phyloP scores from a whole-genome alignment of 2,329 filamentous ascomycete genomes.

The Penicillium sp. region DNA sequence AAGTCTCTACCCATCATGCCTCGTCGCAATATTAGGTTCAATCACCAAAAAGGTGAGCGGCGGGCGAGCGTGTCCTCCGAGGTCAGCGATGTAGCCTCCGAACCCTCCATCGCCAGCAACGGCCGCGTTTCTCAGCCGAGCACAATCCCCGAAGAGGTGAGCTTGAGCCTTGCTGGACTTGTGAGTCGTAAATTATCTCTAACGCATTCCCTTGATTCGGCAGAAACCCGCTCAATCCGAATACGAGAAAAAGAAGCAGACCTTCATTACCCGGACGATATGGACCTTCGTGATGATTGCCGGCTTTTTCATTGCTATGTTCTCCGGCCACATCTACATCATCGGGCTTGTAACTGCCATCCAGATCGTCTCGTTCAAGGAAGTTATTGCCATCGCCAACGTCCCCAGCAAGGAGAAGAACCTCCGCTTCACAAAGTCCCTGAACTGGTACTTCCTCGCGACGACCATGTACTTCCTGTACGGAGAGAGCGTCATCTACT shows the following conservation, averaged over 20 bases:
- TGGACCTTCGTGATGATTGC: conserved; percentile 98
- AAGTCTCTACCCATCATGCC: conserved; percentile 42
- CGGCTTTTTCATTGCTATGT: conserved; percentile 85
- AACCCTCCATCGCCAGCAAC: conserved; percentile 51
- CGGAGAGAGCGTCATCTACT: conserved; percentile 98
- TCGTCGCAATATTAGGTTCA: conserved; percentile 61
- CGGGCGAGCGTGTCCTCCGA: conserved; percentile 55
- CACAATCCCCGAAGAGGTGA: conserved; percentile 37
- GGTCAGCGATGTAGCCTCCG: conserved; percentile 52
- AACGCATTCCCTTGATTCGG: conserved; percentile 4
- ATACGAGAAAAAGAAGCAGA: conserved; percentile 98
- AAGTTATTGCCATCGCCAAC: conserved; percentile 96
- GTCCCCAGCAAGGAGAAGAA: conserved; percentile 89
- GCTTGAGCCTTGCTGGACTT: conserved; percentile 1
- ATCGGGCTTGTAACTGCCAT: conserved; percentile 88
- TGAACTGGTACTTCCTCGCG: conserved; percentile 99
- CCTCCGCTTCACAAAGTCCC: conserved; percentile 86
- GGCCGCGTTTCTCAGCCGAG: conserved; percentile 38
- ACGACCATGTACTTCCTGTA: conserved; percentile 99
- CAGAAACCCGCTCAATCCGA: conserved; percentile 57
- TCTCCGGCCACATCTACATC: conserved; percentile 96
- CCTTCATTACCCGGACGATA: conserved; percentile 93
- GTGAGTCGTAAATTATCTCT: conserved; percentile 1
- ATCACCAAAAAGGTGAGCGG: conserved; percentile 51
- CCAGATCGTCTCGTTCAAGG: conserved; percentile 97